Evolutionary conservation across 2,329 filamentous ascomycete genomes (phyloP).

Genomic region (Colletotrichum gloeosporioides): DNA sequence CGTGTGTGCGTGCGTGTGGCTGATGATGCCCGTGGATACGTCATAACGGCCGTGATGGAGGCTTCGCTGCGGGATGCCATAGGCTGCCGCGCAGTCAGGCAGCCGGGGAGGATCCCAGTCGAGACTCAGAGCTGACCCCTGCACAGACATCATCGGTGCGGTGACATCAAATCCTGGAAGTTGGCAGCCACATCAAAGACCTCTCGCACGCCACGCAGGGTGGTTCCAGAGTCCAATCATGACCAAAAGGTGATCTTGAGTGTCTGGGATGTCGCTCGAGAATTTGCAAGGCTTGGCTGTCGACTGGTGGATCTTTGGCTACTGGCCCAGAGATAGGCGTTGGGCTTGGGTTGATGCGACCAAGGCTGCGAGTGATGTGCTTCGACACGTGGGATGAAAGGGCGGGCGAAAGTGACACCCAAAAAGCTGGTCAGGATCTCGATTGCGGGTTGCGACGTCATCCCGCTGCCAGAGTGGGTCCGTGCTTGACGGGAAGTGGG

Average conservation of each 20-base stretch:
- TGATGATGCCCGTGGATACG: constrained; percentile 16
- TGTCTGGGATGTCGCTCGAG: not conserved
- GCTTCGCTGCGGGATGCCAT: constrained; percentile 13
- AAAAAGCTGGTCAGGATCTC: constrained; percentile 8
- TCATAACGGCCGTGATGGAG: constrained; percentile 20
- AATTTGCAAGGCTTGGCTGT: not conserved
- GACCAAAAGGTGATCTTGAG: not conserved
- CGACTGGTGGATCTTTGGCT: not conserved
- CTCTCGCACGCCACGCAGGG: not conserved
- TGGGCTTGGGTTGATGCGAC: not conserved
- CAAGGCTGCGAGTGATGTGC: not conserved
- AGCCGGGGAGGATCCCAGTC: constrained; percentile 5
- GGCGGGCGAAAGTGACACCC: not conserved
- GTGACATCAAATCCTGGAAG: constrained; percentile 14
- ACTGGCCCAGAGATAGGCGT: not conserved
- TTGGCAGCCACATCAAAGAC: constrained; percentile 16
- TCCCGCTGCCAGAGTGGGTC: not conserved
- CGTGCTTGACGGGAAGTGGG: not conserved
- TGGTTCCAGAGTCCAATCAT: not conserved
- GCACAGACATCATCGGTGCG: constrained; percentile 6
- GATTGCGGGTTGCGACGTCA: constrained; percentile 20
- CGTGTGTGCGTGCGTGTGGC: constrained; percentile 12
- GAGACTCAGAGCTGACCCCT: not conserved
- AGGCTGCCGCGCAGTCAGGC: constrained; percentile 3
- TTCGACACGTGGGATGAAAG: not conserved